Percentiles rank a stretch among this genome's conserved stretches.
These are phyloP conservation scores for Macaranga tanarius DNA, from an alignment of 441 rosid species.

Conservation along the genomic window DNA sequence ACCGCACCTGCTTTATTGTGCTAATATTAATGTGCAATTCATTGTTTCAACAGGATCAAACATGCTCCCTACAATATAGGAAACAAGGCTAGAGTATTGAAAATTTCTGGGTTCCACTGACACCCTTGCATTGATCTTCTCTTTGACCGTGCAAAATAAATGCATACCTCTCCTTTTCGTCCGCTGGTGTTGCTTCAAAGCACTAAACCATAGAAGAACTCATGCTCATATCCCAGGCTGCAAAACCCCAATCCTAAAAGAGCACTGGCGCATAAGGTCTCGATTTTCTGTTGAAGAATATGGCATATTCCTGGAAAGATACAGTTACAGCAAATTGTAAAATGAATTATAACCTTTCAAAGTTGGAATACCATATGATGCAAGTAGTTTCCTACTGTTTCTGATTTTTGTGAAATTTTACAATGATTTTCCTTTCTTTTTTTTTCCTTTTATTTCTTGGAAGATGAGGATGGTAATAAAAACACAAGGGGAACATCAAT, in stretches of 20 bases:
- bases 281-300: constrained; percentile 40
- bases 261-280: constrained; percentile 38
- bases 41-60: background rate
- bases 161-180: background rate
- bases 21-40: background rate
- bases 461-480: background rate
- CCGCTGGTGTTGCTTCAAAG: constrained; percentile 36
- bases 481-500: background rate
- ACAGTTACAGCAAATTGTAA: constrained; percentile 20
- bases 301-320: constrained; percentile 45
- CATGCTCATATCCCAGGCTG: constrained; percentile 54
- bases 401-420: background rate
- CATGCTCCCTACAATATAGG: background rate
- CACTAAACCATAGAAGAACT: constrained; percentile 65
- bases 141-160: background rate
- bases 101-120: background rate
- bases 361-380: background rate
- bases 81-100: background rate
- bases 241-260: constrained; percentile 64
- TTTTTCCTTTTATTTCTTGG: background rate
- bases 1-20: background rate
- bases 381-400: background rate
- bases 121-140: background rate
- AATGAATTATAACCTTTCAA: background rate
- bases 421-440: background rate